Evolutionary conservation across 2,329 filamentous ascomycete species (phyloP).

Genomic region (Sclerotinia trifoliorum): DNA sequence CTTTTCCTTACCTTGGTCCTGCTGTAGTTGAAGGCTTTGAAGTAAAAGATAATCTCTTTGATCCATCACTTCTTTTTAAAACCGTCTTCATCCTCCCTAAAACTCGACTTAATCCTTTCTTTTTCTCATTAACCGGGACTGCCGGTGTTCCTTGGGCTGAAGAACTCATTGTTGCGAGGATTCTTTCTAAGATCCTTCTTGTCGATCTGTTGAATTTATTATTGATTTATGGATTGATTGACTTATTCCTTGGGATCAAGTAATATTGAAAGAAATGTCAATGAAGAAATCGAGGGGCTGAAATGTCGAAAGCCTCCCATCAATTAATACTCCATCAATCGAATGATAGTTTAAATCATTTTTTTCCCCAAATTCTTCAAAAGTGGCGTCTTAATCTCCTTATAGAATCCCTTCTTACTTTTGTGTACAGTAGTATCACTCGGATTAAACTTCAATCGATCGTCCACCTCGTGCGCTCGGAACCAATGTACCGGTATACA

Average conservation of each 20-base stretch:
- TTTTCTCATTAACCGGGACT: slow-evolving; percentile 31
- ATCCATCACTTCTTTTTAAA: slow-evolving; percentile 35
- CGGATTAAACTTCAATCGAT: slow-evolving; percentile 21
- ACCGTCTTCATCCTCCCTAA: slow-evolving; percentile 37
- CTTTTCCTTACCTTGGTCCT: slow-evolving; percentile 31
- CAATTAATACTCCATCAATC: background rate
- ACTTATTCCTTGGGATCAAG: background rate
- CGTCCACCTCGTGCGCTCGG: slow-evolving; percentile 20
- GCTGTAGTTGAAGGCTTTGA: slow-evolving; percentile 22
- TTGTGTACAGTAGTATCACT: background rate
- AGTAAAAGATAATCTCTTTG: slow-evolving; percentile 34
- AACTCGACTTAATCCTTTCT: slow-evolving; percentile 33
- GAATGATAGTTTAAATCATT: background rate
- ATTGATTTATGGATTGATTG: too few species aligned
- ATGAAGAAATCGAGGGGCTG: background rate
- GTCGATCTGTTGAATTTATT: background rate
- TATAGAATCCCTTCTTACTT: background rate
- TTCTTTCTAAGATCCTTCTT: background rate
- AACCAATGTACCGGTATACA: slow-evolving; percentile 23
- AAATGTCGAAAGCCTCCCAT: background rate
- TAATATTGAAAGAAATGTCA: background rate
- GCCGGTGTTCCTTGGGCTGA: slow-evolving; percentile 28
- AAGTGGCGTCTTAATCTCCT: slow-evolving; percentile 21
- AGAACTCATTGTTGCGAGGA: slow-evolving; percentile 32
- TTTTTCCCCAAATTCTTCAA: background rate